Evolutionary conservation across 768 basidiomycete species (phyloP), one percentile per base, ranked within the genome.

Genomic region (Kwoniella dejecticola): DNA sequence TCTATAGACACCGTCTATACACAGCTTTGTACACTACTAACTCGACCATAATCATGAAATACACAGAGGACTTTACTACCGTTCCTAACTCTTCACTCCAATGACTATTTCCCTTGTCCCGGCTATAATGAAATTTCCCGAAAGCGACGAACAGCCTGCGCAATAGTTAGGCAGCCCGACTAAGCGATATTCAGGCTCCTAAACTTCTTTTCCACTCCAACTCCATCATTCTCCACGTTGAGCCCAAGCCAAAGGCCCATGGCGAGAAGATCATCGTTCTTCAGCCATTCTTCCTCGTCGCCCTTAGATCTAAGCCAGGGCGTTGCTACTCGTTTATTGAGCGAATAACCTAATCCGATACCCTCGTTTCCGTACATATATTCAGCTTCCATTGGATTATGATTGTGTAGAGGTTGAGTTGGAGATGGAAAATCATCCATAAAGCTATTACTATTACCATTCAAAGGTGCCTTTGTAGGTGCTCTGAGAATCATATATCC

Each of bases 311-410:
- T 53, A 27, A 64, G 26, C 63, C 63, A 64, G 2, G 63, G 63
- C 7, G 63, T 64, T 21, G 63, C 57, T 8, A 58, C 57, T 55
- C 63, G 54, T 42, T 53, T 53, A 42, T 64, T 64, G n/a, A 64
- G 30, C 26, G 57, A 60, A 29, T 64, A 64, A 8, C 63, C 63
- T 30, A 64, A 40, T 23, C 63, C 63, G 12, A 56, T 41, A 1
- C 63, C 63, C 10, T 52, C 48, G 11, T 38, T 33, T 1, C 29
- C 48, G 21, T 48, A 40, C 24, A 44, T 40, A 21, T 46, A 38
- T 27, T 56, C 42, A 44, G 12, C 31, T 4, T 46, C 36, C 15
- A 12, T 26, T 33, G 19, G 19, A 13, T 13, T 13, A 11, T n/a
- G 41, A 42, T 24, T 45, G 24, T 29, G 41, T 42, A 8, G 17